These are phyloP conservation scores for Dalbergia cultrata DNA, from an alignment of 306 rosid species.

Conservation along the genomic window DNA sequence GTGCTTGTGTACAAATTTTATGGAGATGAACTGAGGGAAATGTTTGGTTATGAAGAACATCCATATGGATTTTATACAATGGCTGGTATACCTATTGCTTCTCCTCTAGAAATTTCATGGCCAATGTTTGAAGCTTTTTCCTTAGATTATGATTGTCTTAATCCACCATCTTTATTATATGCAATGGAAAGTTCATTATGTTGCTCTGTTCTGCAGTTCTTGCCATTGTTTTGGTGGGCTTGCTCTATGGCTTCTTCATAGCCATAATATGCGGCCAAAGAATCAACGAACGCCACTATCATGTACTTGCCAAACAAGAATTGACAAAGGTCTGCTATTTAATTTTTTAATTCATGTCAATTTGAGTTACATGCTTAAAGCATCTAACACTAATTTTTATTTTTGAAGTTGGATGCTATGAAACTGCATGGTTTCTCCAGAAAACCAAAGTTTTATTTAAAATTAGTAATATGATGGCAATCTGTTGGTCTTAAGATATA, in stretches of 20 bases:
- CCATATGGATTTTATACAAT: slow-evolving; percentile 95
- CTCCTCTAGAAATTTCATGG: slow-evolving; percentile 12
- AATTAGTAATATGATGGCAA: slow-evolving; percentile 35
- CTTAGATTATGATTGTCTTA: slow-evolving; percentile 31
- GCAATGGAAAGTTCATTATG: slow-evolving; percentile 31
- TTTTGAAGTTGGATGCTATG: background rate
- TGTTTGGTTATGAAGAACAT: slow-evolving; percentile 99
- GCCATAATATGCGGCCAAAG: slow-evolving; percentile 98
- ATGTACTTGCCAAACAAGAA: slow-evolving; percentile 98
- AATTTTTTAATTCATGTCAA: slow-evolving; percentile 9
- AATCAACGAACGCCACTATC: slow-evolving; percentile 98
- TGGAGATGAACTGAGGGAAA: slow-evolving; percentile 94
- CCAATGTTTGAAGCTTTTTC: slow-evolving; percentile 38
- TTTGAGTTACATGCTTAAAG: slow-evolving; percentile 6
- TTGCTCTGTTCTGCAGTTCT: slow-evolving; percentile 72
- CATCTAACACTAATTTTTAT: background rate
- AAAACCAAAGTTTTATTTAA: slow-evolving; percentile 27
- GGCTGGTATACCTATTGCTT: slow-evolving; percentile 75
- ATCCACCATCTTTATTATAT: slow-evolving; percentile 32
- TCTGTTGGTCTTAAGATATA: slow-evolving; percentile 40
- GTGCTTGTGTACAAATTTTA: slow-evolving; percentile 93
- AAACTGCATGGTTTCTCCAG: background rate
- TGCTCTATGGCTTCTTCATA: slow-evolving; percentile 98
- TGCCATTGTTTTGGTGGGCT: slow-evolving; percentile 93
- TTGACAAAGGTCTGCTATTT: slow-evolving; percentile 79